These are phyloP conservation scores for Colletotrichum phormii DNA, from an alignment of 2,329 filamentous ascomycete species.

Conservation along the genomic window DNA sequence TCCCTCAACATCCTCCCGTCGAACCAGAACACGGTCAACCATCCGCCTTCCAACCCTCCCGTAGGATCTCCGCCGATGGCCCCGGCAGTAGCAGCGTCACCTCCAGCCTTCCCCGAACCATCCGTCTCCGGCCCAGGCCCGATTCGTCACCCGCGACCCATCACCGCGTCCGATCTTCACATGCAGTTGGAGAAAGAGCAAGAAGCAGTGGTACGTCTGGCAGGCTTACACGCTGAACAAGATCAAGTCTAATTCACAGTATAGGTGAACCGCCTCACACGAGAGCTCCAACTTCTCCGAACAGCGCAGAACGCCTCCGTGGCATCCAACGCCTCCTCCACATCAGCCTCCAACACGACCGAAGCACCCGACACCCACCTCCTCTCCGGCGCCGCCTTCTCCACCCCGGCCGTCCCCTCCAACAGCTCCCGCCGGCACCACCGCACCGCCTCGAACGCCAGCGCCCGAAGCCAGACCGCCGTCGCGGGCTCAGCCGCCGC, in stretches of 20 bases:
- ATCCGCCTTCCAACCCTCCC: slow-evolving; percentile 46
- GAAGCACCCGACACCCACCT: slow-evolving; percentile 62
- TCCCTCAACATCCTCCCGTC: slow-evolving; percentile 69
- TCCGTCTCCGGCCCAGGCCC: slow-evolving; percentile 74
- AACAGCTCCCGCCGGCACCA: slow-evolving; percentile 64
- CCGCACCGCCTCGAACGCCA: slow-evolving; percentile 69
- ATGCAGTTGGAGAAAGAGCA: slow-evolving; percentile 94
- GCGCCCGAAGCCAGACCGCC: slow-evolving; percentile 62
- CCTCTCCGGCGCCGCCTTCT: slow-evolving; percentile 68
- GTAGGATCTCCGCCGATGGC: slow-evolving; percentile 49
- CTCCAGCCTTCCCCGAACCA: slow-evolving; percentile 40
- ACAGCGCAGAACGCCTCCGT: slow-evolving; percentile 75
- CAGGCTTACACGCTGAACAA: not conserved
- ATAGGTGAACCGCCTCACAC: slow-evolving; percentile 91
- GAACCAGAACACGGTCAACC: slow-evolving; percentile 63
- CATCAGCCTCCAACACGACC: slow-evolving; percentile 64
- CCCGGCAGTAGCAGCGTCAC: slow-evolving; percentile 38
- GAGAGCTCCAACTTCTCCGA: slow-evolving; percentile 88
- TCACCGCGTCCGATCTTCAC: slow-evolving; percentile 91
- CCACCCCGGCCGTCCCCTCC: slow-evolving; percentile 66
- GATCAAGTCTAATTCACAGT: not conserved
- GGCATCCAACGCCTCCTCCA: slow-evolving; percentile 73
- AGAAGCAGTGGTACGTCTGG: slow-evolving; percentile 81
- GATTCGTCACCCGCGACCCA: slow-evolving; percentile 84
- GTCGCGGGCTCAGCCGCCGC: slow-evolving; percentile 52